Conservation (phyloP, 1,284 basidiomycete species). For the Earliella scabrosa region DNA sequence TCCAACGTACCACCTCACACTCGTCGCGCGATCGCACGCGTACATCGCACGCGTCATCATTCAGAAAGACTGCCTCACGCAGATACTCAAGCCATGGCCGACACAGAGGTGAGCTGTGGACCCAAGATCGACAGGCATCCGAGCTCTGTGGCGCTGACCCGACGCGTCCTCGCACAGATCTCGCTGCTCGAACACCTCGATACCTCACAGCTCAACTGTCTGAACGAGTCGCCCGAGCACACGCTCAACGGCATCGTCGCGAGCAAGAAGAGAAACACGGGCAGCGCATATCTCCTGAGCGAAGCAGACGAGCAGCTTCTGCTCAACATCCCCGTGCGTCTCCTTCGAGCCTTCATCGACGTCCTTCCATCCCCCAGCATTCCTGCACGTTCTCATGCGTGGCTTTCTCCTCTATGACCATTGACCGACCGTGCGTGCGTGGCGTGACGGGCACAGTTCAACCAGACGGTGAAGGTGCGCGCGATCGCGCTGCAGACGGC, state of each 20-base stretch:
- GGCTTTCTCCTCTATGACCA: background rate
- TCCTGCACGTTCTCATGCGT: too few relatives aligned
- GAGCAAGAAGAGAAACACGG: conserved; percentile 51
- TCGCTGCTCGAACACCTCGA: conserved; percentile 70
- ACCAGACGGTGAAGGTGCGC: conserved; percentile 77
- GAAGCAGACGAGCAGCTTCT: conserved; percentile 84
- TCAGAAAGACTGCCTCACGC: too few relatives aligned
- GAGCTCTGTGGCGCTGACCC: background rate
- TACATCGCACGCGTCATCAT: background rate
- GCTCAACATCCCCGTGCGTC: conserved; percentile 67
- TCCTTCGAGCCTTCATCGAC: background rate
- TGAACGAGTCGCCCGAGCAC: conserved; percentile 73
- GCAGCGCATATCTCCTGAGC: conserved; percentile 63
- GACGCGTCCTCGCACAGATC: conserved; percentile 34
- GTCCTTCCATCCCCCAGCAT: background rate
- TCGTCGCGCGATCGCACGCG: background rate
- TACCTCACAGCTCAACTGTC: conserved; percentile 66
- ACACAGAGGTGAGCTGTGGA: conserved; percentile 15
- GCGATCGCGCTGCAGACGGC: conserved; percentile 66
- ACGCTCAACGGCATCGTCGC: conserved; percentile 64
- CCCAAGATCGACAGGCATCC: background rate
- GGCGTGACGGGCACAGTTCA: conserved; percentile 59
- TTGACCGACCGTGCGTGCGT: background rate
- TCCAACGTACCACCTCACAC: conserved; percentile 13
- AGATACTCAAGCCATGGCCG: conserved; percentile 11